Percentiles rank a stretch among this genome's conserved stretches.
These are phyloP conservation scores for Fusarium humuli DNA, from an alignment of 2,329 filamentous ascomycete species.

Conservation along the genomic window DNA sequence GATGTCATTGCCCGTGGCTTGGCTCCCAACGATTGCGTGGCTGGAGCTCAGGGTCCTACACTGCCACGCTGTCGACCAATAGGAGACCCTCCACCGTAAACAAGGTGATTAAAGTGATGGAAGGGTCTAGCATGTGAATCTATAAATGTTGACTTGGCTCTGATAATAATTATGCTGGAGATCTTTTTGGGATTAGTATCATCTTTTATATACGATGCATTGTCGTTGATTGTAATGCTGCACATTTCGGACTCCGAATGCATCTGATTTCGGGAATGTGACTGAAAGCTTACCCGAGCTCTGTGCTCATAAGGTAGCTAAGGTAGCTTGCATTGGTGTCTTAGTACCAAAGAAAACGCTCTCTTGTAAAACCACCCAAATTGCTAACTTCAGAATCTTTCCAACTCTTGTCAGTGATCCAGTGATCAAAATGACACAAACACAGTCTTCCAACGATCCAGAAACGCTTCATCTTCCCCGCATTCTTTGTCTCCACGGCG, in stretches of 20 bases:
- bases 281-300: constrained; percentile 27
- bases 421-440: constrained; percentile 37
- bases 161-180: not conserved
- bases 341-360: constrained; percentile 2
- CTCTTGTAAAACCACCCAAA: not conserved
- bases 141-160: not conserved
- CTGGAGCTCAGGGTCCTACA: constrained; percentile 34
- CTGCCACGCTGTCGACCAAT: constrained; percentile 35
- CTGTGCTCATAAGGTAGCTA: not conserved
- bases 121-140: constrained; percentile 1
- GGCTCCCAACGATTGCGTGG: constrained; percentile 33
- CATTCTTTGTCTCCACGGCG: constrained; percentile 84
- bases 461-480: constrained; percentile 62
- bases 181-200: too few relatives aligned
- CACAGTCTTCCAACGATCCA: constrained; percentile 7
- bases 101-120: constrained; percentile 3
- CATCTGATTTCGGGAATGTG: constrained; percentile 10
- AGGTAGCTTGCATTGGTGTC: constrained; percentile 3
- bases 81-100: not conserved
- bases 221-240: not conserved
- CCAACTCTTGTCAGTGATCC: not conserved
- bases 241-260: constrained; percentile 29
- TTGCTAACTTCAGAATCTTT: not conserved
- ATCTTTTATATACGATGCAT: not conserved
- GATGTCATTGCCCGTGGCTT: constrained; percentile 46